Conservation (phyloP, 164 flowering plant genomes). For the Taxillus chinensis region DNA sequence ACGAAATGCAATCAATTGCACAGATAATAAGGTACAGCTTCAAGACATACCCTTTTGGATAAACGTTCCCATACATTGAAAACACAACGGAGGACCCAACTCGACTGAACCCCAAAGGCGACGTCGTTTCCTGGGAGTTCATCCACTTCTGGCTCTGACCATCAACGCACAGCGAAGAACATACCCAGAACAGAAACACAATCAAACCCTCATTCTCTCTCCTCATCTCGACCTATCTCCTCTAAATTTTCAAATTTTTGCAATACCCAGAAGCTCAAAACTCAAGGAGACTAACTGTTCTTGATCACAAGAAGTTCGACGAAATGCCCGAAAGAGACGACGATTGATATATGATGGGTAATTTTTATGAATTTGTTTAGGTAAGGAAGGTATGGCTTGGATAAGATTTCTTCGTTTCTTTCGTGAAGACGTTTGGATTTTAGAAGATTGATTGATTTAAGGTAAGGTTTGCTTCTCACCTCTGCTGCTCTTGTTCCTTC, state of each 20-base stretch:
- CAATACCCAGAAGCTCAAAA: not conserved
- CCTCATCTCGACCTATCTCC: not conserved
- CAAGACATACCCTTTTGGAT: conserved; percentile 43
- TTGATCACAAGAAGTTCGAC: not conserved
- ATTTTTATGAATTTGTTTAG: not conserved
- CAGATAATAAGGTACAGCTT: no score
- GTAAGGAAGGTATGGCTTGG: not conserved
- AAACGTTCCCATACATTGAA: conserved; percentile 55
- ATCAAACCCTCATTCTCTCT: not conserved
- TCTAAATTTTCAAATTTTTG: not conserved
- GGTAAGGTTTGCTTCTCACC: not conserved
- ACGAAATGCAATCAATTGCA: no score
- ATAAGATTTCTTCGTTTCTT: not conserved
- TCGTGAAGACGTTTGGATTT: not conserved
- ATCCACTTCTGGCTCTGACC: conserved; percentile 16
- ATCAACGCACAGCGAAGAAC: not conserved
- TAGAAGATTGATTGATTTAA: not conserved
- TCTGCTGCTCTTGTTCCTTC: not conserved
- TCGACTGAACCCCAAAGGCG: conserved; percentile 15
- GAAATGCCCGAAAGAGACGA: not conserved
- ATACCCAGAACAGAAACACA: no score
- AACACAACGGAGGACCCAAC: conserved; percentile 34
- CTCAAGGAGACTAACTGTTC: not conserved
- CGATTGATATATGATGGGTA: not conserved
- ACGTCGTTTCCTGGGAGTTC: conserved; percentile 6